phyloP scores from a whole-genome alignment of 2,329 filamentous ascomycete genomes.

The Fusarium incarnatum region DNA sequence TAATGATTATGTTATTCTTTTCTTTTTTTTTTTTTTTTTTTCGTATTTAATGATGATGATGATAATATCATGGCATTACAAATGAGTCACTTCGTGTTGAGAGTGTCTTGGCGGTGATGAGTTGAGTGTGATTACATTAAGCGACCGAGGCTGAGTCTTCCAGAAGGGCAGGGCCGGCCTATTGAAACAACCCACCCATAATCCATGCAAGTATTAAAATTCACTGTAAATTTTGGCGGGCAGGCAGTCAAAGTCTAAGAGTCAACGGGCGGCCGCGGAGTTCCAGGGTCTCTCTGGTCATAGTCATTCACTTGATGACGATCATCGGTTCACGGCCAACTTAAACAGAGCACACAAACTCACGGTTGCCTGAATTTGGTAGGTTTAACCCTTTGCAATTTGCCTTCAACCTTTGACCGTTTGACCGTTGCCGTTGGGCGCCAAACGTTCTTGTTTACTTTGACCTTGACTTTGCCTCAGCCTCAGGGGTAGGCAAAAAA shows the following conservation, averaged over 20 bases:
- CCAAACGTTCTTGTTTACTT: background rate
- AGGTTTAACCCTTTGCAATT: slow-evolving; percentile 10
- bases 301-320: background rate
- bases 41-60: slow-evolving; percentile 7
- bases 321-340: background rate
- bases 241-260: slow-evolving; percentile 12
- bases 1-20: background rate
- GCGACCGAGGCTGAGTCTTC: slow-evolving; percentile 29
- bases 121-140: background rate
- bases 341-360: background rate
- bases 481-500: slow-evolving; percentile 39
- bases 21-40: background rate
- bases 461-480: background rate
- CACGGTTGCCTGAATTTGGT: background rate
- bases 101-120: slow-evolving; percentile 17
- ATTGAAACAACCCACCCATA: background rate
- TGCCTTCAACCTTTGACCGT: background rate
- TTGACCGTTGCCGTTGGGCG: background rate
- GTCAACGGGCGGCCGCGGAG: slow-evolving; percentile 5
- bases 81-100: slow-evolving; percentile 31
- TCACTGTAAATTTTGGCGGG: background rate
- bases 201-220: background rate
- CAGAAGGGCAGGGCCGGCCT: slow-evolving; percentile 8
- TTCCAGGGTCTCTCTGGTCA: background rate
- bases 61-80: slow-evolving; percentile 27